Base-by-base conservation (phyloP, 371 early-diverging fungal species). In the Saksenaea oblongispora region DNA sequence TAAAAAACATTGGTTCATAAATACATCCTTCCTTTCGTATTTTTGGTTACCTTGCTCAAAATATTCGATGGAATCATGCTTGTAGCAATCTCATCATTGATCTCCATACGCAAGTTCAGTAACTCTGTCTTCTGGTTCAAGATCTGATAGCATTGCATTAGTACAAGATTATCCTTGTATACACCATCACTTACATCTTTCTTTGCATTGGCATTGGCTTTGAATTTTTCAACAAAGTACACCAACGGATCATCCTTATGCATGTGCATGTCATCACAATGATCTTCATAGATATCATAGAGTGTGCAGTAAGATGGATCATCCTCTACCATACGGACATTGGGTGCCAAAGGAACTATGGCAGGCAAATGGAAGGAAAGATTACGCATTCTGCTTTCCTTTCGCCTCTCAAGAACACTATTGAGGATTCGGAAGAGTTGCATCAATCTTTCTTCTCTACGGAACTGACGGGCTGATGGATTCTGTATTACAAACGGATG, bases 401-500 rank as follows among this genome's bases (percentile, higher is more conserved):
- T 90, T 54, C 86, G 85, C 27, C 89, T 69, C 56, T 89, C 94
- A 44, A 96, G 70, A 13, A 94, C 88, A 51, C 89, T 82, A 67
- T 98, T 96, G 36, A 98, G 71, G 42, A 96, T 87, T 42, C 95
- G 85, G 79, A 94, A 95, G 34, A 99, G 79, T 66, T 98, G 98
- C 75, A 94, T 82, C 58, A 96, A 86, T 62, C 96, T 84, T 76
- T 98, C 98, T 72, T 99, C 98, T 11, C 98, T 84, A 37, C 96
- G 86, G 68, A 91, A 89, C 59, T 90, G 91, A 36, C 94, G 83
- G 2, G 93, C 84, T 1, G 95, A 89, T 5, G 95, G 94, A 63
- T 96, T 93, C 71, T 98, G 97, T 11, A 98, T 89, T 57, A 92
- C 81, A 76, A 98, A 99, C 9, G 95, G 89, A 72, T 93, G 88